phyloP scores from a whole-genome alignment of 2,329 filamentous ascomycete genomes.

The Monosporascus sp. region DNA sequence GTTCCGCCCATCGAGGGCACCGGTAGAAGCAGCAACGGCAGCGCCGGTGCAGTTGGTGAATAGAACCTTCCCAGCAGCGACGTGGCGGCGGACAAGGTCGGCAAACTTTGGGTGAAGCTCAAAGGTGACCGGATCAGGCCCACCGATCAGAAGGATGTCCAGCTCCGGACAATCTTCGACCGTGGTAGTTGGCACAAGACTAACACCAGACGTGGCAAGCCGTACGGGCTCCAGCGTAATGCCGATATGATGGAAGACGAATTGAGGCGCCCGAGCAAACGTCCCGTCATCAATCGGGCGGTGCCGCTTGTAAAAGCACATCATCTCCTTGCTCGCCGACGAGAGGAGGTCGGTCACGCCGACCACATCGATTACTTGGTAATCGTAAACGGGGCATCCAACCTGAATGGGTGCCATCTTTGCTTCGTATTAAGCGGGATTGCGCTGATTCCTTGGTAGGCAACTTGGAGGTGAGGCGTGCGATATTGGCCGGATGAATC shows the following conservation, averaged over 20 bases:
- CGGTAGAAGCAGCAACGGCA: slow-evolving; percentile 24
- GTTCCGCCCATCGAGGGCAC: slow-evolving; percentile 35
- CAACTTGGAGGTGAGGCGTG: too few relatives aligned
- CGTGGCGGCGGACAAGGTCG: slow-evolving; percentile 29
- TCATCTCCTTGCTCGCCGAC: slow-evolving; percentile 16
- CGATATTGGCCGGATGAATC: too few relatives aligned
- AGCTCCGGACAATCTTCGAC: slow-evolving; percentile 31
- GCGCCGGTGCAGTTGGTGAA: slow-evolving; percentile 35
- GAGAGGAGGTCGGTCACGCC: slow-evolving; percentile 27
- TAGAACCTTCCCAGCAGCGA: slow-evolving; percentile 28
- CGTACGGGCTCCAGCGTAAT: slow-evolving; percentile 22
- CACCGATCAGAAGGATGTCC: slow-evolving; percentile 32
- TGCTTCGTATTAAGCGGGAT: too few relatives aligned
- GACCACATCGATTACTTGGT: slow-evolving; percentile 29
- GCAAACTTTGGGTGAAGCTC: slow-evolving; percentile 23
- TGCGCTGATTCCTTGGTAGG: too few relatives aligned
- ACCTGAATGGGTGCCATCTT: slow-evolving; percentile 20
- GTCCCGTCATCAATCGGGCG: slow-evolving; percentile 13
- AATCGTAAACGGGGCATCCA: slow-evolving; percentile 23
- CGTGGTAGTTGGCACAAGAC: slow-evolving; percentile 25
- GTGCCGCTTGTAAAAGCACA: slow-evolving; percentile 7
- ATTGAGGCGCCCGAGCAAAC: slow-evolving; percentile 21
- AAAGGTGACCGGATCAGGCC: slow-evolving; percentile 22
- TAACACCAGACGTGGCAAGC: background rate
- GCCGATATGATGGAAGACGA: slow-evolving; percentile 31